A percentile compares a stretch with the other conserved stretches of the same genome.
phyloP scores from a whole-genome alignment of 306 rosid genomes.

The Cyamopsis tetragonoloba region DNA sequence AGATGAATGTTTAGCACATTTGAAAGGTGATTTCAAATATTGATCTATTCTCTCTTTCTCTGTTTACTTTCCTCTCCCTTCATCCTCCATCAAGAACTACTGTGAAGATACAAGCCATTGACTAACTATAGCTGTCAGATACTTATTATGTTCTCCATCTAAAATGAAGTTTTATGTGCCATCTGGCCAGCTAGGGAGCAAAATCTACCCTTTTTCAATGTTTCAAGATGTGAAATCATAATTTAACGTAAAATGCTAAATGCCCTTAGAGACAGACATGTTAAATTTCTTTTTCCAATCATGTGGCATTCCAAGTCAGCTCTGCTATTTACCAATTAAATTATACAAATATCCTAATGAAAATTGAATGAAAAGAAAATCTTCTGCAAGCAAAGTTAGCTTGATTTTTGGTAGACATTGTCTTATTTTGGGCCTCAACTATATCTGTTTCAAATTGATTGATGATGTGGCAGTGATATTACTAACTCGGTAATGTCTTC shows the following conservation, averaged over 20 bases:
- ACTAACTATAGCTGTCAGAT: not conserved
- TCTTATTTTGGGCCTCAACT: not conserved
- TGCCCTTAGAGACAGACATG: not conserved
- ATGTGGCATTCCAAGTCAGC: not conserved
- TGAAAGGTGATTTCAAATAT: constrained; percentile 59
- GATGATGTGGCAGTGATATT: not conserved
- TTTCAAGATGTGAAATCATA: not conserved
- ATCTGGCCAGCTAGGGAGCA: not conserved
- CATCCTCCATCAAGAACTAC: not conserved
- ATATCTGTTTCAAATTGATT: not conserved
- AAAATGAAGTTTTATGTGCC: not conserved
- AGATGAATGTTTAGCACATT: constrained; percentile 67
- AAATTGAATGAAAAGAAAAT: not conserved
- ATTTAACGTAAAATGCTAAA: not conserved
- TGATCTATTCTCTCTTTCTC: not conserved
- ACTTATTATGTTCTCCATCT: not conserved
- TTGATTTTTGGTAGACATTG: not conserved
- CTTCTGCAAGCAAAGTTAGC: not conserved
- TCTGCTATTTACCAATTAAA: not conserved
- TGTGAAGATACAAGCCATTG: not conserved
- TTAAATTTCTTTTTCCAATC: not conserved
- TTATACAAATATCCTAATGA: not conserved
- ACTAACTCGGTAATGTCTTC: not conserved
- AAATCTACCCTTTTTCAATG: not conserved
- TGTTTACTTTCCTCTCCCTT: not conserved